Conservation (phyloP, 192 early-diverging fungal genomes). For the Gigaspora rosea region DNA sequence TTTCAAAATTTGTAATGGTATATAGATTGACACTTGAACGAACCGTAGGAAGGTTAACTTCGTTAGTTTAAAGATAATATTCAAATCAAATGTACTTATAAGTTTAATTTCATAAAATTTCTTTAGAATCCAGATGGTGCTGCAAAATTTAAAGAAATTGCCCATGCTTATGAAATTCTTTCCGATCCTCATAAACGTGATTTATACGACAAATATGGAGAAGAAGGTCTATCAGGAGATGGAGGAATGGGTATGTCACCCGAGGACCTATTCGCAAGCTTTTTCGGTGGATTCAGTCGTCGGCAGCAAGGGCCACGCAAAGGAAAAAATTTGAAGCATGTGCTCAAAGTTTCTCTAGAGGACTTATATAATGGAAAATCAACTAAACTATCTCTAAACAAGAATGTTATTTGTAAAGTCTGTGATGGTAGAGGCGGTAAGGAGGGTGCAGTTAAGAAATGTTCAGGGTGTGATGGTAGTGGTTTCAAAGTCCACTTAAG, state of each 20-base stretch:
- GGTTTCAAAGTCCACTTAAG: slow-evolving; percentile 89
- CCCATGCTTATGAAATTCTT: slow-evolving; percentile 96
- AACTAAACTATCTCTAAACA: slow-evolving; percentile 93
- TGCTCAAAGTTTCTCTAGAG: slow-evolving; percentile 82
- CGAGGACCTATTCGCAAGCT: slow-evolving; percentile 94
- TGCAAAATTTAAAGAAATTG: slow-evolving; percentile 98
- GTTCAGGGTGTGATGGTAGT: slow-evolving; percentile 82
- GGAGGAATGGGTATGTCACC: slow-evolving; percentile 79
- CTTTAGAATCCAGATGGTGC: slow-evolving; percentile 81
- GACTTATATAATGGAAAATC: slow-evolving; percentile 90
- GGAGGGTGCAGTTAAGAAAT: slow-evolving; percentile 86
- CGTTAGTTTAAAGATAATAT: not conserved
- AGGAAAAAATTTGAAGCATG: slow-evolving; percentile 94
- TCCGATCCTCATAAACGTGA: slow-evolving; percentile 88
- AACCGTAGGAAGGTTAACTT: not conserved
- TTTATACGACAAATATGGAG: slow-evolving; percentile 93
- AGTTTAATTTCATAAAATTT: not conserved
- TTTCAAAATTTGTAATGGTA: no score
- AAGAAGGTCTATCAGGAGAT: slow-evolving; percentile 84
- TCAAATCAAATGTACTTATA: slow-evolving; percentile 2
- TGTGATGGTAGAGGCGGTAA: slow-evolving; percentile 98
- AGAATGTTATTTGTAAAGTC: slow-evolving; percentile 85
- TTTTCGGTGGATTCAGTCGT: slow-evolving; percentile 90
- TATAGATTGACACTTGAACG: no score
- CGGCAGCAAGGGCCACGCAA: slow-evolving; percentile 81